These are phyloP conservation scores for Osmanthus fragrans DNA, from an alignment of 257 asterid species.

Conservation along the genomic window DNA sequence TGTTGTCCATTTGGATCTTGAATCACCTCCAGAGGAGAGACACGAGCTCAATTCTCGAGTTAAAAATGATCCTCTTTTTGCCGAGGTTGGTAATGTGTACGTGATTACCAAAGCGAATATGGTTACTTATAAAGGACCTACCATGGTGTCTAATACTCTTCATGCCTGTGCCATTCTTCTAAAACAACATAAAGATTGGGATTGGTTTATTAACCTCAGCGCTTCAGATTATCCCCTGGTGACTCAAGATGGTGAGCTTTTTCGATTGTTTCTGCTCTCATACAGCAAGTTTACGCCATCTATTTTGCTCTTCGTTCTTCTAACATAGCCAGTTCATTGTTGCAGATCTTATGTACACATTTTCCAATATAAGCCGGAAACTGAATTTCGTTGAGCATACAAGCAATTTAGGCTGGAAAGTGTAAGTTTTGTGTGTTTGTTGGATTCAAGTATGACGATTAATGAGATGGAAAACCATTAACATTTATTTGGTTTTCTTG, in stretches of 20 bases:
- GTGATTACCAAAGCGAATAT: constrained; percentile 77
- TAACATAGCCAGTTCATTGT: background rate
- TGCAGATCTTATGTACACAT: constrained; percentile 45
- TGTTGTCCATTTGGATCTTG: constrained; percentile 83
- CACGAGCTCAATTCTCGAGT: constrained; percentile 59
- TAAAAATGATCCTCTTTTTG: constrained; percentile 51
- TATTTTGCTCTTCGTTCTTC: background rate
- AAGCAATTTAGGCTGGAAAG: constrained; percentile 52
- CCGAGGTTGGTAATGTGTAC: constrained; percentile 64
- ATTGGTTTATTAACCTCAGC: constrained; percentile 96
- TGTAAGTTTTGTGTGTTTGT: constrained; percentile 31
- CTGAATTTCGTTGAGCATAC: constrained; percentile 50
- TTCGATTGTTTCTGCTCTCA: background rate
- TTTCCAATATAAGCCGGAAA: constrained; percentile 36
- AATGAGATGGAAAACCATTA: background rate
- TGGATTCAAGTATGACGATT: background rate
- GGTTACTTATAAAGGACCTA: constrained; percentile 95
- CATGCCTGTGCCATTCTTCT: constrained; percentile 93
- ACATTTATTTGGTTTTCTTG: constrained; percentile 12
- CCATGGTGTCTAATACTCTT: constrained; percentile 95
- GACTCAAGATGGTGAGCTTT: constrained; percentile 87
- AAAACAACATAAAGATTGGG: constrained; percentile 79
- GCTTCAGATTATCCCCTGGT: constrained; percentile 99
- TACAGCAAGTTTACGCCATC: background rate
- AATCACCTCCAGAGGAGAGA: constrained; percentile 80